phyloP scores from a whole-genome alignment of 805 yeast species.

The Wilhelminamyces savonicus region DNA sequence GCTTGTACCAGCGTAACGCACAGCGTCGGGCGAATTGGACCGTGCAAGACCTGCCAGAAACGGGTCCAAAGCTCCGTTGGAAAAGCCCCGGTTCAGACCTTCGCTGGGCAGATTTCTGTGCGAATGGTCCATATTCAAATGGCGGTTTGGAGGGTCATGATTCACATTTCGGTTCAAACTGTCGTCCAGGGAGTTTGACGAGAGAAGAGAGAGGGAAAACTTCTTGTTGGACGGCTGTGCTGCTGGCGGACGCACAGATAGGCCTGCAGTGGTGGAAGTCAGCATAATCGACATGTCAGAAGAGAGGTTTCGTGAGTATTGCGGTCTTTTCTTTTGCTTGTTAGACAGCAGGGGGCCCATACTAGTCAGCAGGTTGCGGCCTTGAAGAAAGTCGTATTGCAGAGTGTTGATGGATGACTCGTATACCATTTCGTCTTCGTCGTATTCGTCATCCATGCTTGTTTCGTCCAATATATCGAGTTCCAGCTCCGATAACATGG shows the following conservation, averaged over 20 bases:
- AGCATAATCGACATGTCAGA: slow-evolving; percentile 33
- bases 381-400: slow-evolving; percentile 19
- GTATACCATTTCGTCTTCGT: slow-evolving; percentile 30
- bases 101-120: slow-evolving; percentile 6
- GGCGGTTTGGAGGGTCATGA: too few relatives aligned
- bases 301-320: slow-evolving; percentile 23
- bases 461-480: slow-evolving; percentile 34
- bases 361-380: too few relatives aligned
- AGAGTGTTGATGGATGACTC: slow-evolving; percentile 33
- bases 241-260: too few relatives aligned
- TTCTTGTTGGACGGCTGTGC: slow-evolving; percentile 13
- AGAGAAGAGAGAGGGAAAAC: slow-evolving; percentile 25
- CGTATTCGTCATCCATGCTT: slow-evolving; percentile 28
- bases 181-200: slow-evolving; percentile 34
- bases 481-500: slow-evolving; percentile 38
- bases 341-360: too few relatives aligned
- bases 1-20: slow-evolving; percentile 4
- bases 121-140: slow-evolving; percentile 6
- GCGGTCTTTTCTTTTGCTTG: slow-evolving; percentile 24
- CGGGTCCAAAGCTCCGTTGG: slow-evolving; percentile 2
- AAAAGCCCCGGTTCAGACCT: slow-evolving; percentile 4
- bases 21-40: slow-evolving; percentile 8
- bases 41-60: slow-evolving; percentile 3
- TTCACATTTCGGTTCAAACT: too few relatives aligned
- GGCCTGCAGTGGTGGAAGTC: slow-evolving; percentile 21